Evolutionary conservation across 192 early-diverging fungal species (phyloP).

Genomic region (Backusella morwellensis): DNA sequence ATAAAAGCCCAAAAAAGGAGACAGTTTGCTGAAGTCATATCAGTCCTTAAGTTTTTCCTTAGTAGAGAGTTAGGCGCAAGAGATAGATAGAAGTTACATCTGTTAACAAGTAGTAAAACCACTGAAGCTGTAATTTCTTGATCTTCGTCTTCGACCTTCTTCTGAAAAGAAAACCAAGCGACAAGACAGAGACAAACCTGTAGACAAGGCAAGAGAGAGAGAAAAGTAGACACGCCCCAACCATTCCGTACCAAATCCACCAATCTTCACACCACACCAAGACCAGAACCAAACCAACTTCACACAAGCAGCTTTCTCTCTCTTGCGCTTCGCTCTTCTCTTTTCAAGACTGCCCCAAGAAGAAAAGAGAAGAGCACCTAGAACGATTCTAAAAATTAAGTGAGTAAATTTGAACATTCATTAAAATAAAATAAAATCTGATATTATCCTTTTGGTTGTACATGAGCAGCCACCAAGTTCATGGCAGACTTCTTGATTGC

Average conservation of each 20-base stretch:
- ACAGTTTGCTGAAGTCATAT: background rate
- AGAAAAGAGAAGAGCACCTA: background rate
- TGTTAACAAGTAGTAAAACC: background rate
- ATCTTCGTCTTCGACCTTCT: background rate
- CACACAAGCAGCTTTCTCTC: background rate
- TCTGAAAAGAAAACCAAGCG: background rate
- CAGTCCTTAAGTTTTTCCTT: background rate
- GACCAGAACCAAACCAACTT: background rate
- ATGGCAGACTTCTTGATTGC: background rate
- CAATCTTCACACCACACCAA: background rate
- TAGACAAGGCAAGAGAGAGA: background rate
- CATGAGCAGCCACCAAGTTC: background rate
- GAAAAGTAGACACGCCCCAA: background rate
- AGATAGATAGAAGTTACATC: background rate
- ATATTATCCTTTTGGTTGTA: background rate
- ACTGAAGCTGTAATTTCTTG: background rate
- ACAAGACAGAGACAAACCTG: background rate
- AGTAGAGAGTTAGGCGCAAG: background rate
- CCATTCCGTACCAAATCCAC: background rate
- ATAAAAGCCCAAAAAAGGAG: background rate
- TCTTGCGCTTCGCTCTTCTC: constrained; percentile 2
- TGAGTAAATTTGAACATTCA: background rate
- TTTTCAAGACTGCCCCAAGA: background rate
- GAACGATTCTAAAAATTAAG: background rate
- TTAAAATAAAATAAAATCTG: background rate